Evolutionary conservation across 495 filamentous ascomycete genomes (phyloP).

Genomic region (Daldinia vernicosa): DNA sequence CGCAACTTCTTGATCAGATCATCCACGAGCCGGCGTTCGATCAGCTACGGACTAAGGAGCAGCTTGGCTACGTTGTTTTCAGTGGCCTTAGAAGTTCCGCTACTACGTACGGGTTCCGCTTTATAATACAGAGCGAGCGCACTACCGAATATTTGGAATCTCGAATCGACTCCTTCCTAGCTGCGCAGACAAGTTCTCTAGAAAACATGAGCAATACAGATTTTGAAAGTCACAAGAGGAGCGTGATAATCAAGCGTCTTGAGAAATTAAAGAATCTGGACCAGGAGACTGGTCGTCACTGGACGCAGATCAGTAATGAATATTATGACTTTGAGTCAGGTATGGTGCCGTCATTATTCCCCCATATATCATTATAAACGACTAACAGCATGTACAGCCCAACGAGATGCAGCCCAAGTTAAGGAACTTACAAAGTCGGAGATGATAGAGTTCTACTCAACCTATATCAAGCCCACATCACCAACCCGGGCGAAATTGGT

Average conservation of each 20-base stretch:
- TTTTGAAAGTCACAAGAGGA: slow-evolving; percentile 90
- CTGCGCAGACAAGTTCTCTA: slow-evolving; percentile 68
- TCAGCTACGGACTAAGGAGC: slow-evolving; percentile 93
- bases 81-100: slow-evolving; percentile 73
- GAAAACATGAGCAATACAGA: slow-evolving; percentile 82
- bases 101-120: slow-evolving; percentile 82
- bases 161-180: slow-evolving; percentile 85
- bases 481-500: slow-evolving; percentile 78
- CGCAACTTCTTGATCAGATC: slow-evolving; percentile 87
- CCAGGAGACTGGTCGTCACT: slow-evolving; percentile 84
- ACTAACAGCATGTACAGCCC: slow-evolving; percentile 56
- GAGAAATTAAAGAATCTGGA: slow-evolving; percentile 94
- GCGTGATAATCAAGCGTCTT: slow-evolving; percentile 84
- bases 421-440: slow-evolving; percentile 78
- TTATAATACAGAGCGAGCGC: slow-evolving; percentile 95
- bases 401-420: slow-evolving; percentile 79
- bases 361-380: background rate
- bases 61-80: slow-evolving; percentile 96
- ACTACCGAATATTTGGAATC: slow-evolving; percentile 82
- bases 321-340: slow-evolving; percentile 88
- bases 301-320: slow-evolving; percentile 85
- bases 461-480: slow-evolving; percentile 80
- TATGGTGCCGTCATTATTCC: slow-evolving; percentile 52
- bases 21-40: slow-evolving; percentile 94
- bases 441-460: slow-evolving; percentile 78